Evolutionary conservation across 2,329 filamentous ascomycete genomes (phyloP).

Genomic region (Colletotrichum filicis): DNA sequence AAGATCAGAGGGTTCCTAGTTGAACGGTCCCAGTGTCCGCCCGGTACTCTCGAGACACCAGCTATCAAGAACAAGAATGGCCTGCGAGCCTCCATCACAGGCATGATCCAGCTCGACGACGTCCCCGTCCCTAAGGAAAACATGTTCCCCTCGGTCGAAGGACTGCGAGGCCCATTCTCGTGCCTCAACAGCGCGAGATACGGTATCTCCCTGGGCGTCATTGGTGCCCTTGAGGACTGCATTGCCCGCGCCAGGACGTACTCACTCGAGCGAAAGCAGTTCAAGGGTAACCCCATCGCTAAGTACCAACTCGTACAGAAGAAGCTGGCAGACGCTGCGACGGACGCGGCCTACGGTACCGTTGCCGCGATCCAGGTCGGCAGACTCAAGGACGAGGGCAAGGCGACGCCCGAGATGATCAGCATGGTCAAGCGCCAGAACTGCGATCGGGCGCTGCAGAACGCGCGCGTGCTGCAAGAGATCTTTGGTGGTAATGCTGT

Average conservation of each 20-base stretch:
- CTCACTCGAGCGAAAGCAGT: slow-evolving; percentile 92
- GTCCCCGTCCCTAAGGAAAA: slow-evolving; percentile 90
- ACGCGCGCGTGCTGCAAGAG: slow-evolving; percentile 87
- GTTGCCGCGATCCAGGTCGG: slow-evolving; percentile 91
- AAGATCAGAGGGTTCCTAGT: slow-evolving; percentile 95
- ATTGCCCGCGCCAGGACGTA: slow-evolving; percentile 84
- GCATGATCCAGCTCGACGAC: slow-evolving; percentile 96
- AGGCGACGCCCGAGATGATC: slow-evolving; percentile 94
- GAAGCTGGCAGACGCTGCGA: slow-evolving; percentile 93
- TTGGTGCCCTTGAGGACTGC: slow-evolving; percentile 94
- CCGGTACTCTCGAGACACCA: slow-evolving; percentile 91
- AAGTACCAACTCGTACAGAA: slow-evolving; percentile 98
- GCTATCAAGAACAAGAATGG: slow-evolving; percentile 96
- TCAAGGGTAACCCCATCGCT: slow-evolving; percentile 93
- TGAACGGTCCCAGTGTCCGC: slow-evolving; percentile 84
- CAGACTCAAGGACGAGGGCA: slow-evolving; percentile 90
- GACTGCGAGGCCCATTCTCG: slow-evolving; percentile 87
- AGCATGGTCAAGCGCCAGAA: slow-evolving; percentile 97
- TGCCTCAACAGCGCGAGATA: slow-evolving; percentile 95
- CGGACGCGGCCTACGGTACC: slow-evolving; percentile 92
- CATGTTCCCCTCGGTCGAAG: slow-evolving; percentile 93
- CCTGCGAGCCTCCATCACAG: slow-evolving; percentile 90
- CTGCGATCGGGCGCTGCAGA: slow-evolving; percentile 87
- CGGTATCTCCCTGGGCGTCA: slow-evolving; percentile 93
- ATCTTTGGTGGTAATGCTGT: slow-evolving; percentile 98